These are phyloP conservation scores for Magnusiomyces fungicola DNA, from an alignment of 1,139 yeast genomes.

Conservation along the genomic window DNA sequence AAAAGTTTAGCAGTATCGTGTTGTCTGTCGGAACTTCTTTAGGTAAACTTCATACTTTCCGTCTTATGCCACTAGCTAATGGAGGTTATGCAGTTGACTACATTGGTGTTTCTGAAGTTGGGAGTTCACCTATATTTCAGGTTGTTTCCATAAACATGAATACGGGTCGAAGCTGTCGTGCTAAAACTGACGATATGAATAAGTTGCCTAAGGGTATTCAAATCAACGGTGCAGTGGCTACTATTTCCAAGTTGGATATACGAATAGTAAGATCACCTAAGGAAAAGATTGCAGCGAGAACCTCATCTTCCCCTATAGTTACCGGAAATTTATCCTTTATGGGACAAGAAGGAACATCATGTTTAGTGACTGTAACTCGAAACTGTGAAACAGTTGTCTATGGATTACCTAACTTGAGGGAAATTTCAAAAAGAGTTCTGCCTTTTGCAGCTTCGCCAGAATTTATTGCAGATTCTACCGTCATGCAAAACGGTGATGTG, in stretches of 20 bases:
- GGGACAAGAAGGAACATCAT: slow-evolving; percentile 37
- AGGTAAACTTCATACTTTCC: slow-evolving; percentile 66
- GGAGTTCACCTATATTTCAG: slow-evolving; percentile 44
- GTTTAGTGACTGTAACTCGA: slow-evolving; percentile 36
- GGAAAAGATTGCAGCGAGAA: slow-evolving; percentile 44
- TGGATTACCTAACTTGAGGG: slow-evolving; percentile 49
- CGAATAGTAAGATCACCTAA: slow-evolving; percentile 57
- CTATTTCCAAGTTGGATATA: slow-evolving; percentile 54
- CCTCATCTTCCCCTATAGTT: slow-evolving; percentile 35
- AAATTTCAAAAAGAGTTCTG: slow-evolving; percentile 37
- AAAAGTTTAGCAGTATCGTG: slow-evolving; percentile 61
- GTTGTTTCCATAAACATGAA: slow-evolving; percentile 52
- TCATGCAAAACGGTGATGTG: slow-evolving; percentile 69
- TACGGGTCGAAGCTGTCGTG: slow-evolving; percentile 57
- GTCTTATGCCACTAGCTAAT: slow-evolving; percentile 55
- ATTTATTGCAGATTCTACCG: slow-evolving; percentile 36
- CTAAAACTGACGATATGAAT: slow-evolving; percentile 52
- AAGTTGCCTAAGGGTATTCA: slow-evolving; percentile 55
- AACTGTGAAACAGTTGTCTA: slow-evolving; percentile 40
- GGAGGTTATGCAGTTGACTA: slow-evolving; percentile 64
- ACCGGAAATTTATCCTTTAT: slow-evolving; percentile 53
- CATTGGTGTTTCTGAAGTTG: slow-evolving; percentile 44
- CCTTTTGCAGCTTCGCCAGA: slow-evolving; percentile 39
- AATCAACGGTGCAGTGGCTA: slow-evolving; percentile 56
- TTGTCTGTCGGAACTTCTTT: slow-evolving; percentile 70